phyloP scores from a whole-genome alignment of 805 yeast genomes.

The Wickerhamiella shivajii region DNA sequence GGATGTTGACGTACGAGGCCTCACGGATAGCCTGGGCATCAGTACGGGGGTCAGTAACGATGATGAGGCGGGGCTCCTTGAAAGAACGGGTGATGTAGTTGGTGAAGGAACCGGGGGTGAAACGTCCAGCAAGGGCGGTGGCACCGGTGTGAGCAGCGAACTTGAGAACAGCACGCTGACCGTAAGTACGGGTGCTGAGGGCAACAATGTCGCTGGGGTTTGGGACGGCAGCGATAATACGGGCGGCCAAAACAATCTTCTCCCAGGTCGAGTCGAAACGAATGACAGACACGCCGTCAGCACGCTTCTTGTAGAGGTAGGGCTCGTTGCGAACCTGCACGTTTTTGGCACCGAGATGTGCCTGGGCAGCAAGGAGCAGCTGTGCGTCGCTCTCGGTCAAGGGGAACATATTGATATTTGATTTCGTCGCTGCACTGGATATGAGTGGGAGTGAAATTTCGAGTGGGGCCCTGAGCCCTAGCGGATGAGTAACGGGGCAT shows the following conservation, averaged over 20 bases:
- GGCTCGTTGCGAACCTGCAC: slow-evolving; percentile 53
- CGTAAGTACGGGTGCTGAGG: slow-evolving; percentile 97
- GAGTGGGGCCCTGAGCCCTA: neutral
- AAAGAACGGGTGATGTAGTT: slow-evolving; percentile 99
- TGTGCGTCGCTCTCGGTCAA: slow-evolving; percentile 97
- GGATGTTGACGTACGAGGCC: slow-evolving; percentile 99
- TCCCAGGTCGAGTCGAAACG: slow-evolving; percentile 99
- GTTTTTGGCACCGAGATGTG: slow-evolving; percentile 99
- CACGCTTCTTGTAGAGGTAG: slow-evolving; percentile 44
- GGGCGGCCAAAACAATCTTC: slow-evolving; percentile 98
- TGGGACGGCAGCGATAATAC: slow-evolving; percentile 99
- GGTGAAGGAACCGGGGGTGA: slow-evolving; percentile 99
- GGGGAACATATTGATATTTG: slow-evolving; percentile 13
- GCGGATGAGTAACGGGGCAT: no score
- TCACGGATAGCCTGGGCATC: slow-evolving; percentile 99
- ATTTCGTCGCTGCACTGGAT: neutral
- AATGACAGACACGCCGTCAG: slow-evolving; percentile 98
- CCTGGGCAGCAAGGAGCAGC: slow-evolving; percentile 98
- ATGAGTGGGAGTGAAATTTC: neutral
- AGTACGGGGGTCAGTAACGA: slow-evolving; percentile 99
- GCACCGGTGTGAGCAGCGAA: slow-evolving; percentile 99
- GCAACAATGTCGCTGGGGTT: slow-evolving; percentile 97
- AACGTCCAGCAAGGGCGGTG: slow-evolving; percentile 99
- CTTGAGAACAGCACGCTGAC: slow-evolving; percentile 99
- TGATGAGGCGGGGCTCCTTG: slow-evolving; percentile 99